Evolutionary conservation across 2,329 filamentous ascomycete species (phyloP).

Genomic region (Coniochaeta sp.): DNA sequence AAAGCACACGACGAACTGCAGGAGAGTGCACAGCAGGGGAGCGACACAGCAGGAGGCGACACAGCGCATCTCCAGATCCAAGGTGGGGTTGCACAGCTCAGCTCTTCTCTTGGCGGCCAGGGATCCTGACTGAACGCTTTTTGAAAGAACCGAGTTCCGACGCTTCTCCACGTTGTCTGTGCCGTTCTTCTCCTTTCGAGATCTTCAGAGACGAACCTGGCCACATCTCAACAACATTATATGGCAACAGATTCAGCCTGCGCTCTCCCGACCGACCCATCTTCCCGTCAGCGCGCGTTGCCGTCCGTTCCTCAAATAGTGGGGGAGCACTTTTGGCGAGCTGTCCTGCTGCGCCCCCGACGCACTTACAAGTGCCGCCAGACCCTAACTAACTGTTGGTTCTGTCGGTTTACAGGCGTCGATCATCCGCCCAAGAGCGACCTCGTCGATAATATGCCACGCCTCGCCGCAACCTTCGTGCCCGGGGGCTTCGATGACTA

Average conservation of each 20-base stretch:
- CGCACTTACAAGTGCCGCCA: neutral
- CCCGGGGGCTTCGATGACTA: constrained; percentile 53
- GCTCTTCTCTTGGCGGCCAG: neutral
- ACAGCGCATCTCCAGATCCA: neutral
- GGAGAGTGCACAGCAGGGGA: too few relatives aligned
- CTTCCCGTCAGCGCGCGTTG: neutral
- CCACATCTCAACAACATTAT: too few relatives aligned
- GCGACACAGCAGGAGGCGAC: neutral
- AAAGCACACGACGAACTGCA: neutral
- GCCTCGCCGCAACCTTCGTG: constrained; percentile 49
- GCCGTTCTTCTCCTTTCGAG: neutral
- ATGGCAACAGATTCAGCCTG: too few relatives aligned
- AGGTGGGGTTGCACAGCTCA: neutral
- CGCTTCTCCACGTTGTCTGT: neutral
- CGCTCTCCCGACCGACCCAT: neutral
- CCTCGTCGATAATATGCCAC: neutral
- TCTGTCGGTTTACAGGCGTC: constrained; percentile 1
- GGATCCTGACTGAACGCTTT: neutral
- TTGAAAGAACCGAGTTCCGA: neutral
- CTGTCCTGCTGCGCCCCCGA: neutral
- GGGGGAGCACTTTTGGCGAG: neutral
- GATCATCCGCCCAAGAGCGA: neutral
- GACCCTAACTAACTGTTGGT: neutral
- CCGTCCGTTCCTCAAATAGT: neutral
- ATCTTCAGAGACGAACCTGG: neutral